Evolutionary conservation across 2,329 filamentous ascomycete species (phyloP), one percentile per base, ranked within the genome.

Genomic region (Cercospora zeina): DNA sequence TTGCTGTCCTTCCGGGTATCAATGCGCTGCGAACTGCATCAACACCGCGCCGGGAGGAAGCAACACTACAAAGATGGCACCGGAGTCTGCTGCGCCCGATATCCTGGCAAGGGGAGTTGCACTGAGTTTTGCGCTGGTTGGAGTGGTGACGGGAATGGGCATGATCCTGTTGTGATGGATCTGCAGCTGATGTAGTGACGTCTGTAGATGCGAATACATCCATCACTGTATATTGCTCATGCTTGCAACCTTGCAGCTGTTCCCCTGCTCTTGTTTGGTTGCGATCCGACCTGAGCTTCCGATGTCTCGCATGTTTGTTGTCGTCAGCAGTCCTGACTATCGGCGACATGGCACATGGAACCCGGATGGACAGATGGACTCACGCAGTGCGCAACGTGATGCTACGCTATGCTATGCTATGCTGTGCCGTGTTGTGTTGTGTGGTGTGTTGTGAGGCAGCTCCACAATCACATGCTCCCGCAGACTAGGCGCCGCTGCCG

Each of bases 1-100:
- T 6, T 97, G 93, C 75, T 97, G 93, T 80, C 92, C 92, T 0
- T 82, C 77, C 45, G 90, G 90, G 1, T 96, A 88, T 74, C 76
- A 76, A 3, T 96, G 91, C 76, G 91, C 89, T 6, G 61, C 61
- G 0, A 91, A 87, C 73, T 96, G 91, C 77, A 87, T 86, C 31
- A 82, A 85, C 4, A 78, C 76, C 7, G 75, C 74, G 73, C 39
- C 79, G 77, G 54, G 80, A 77, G 87, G 84, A n/a, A 82, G 77
- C 6, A 84, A 82, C 30, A 80, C 87, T 49, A 69, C 64, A 4
- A 80, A 81, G 65, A 70, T 74, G 49, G 69, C 75, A 11, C 76
- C 77, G 2, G 79, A 73, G 62, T 67, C 68, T 13, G 77, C 75
- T 36, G 51, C 59, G 6, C 42, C 50, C 13, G 71, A 65, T 63